These are phyloP conservation scores for Pyricularia sp. DNA, from an alignment of 2,329 filamentous ascomycete genomes.

Conservation along the genomic window DNA sequence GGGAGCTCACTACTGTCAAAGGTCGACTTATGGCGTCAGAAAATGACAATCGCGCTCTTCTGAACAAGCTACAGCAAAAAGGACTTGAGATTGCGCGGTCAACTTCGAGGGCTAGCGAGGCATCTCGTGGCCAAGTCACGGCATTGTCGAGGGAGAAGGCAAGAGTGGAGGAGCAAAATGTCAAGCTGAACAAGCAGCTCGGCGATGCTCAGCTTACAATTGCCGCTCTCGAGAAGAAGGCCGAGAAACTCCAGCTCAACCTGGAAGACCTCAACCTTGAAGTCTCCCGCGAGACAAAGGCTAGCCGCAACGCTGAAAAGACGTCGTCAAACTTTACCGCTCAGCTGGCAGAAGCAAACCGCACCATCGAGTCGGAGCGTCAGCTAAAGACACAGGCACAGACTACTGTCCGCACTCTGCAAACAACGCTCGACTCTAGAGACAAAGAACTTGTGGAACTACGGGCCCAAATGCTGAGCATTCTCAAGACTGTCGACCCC, in stretches of 20 bases:
- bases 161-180: slow-evolving; percentile 73
- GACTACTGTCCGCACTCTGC: slow-evolving; percentile 71
- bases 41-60: slow-evolving; percentile 88
- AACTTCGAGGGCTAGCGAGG: slow-evolving; percentile 76
- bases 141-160: slow-evolving; percentile 76
- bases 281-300: slow-evolving; percentile 80
- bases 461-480: slow-evolving; percentile 66
- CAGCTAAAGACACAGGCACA: slow-evolving; percentile 81
- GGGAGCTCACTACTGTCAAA: slow-evolving; percentile 84
- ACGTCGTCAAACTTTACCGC: slow-evolving; percentile 68
- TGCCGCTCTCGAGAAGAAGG: slow-evolving; percentile 82
- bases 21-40: slow-evolving; percentile 85
- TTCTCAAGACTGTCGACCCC: slow-evolving; percentile 79
- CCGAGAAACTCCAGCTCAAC: slow-evolving; percentile 81
- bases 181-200: slow-evolving; percentile 72
- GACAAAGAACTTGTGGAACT: slow-evolving; percentile 76
- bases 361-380: slow-evolving; percentile 81
- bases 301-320: slow-evolving; percentile 83
- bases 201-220: slow-evolving; percentile 77
- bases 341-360: slow-evolving; percentile 81
- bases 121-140: slow-evolving; percentile 65
- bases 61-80: slow-evolving; percentile 97
- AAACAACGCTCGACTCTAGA: slow-evolving; percentile 67
- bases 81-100: slow-evolving; percentile 92
- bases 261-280: slow-evolving; percentile 92